phyloP scores from a whole-genome alignment of 257 asterid species.

The Nicotiana obtusifolia region DNA sequence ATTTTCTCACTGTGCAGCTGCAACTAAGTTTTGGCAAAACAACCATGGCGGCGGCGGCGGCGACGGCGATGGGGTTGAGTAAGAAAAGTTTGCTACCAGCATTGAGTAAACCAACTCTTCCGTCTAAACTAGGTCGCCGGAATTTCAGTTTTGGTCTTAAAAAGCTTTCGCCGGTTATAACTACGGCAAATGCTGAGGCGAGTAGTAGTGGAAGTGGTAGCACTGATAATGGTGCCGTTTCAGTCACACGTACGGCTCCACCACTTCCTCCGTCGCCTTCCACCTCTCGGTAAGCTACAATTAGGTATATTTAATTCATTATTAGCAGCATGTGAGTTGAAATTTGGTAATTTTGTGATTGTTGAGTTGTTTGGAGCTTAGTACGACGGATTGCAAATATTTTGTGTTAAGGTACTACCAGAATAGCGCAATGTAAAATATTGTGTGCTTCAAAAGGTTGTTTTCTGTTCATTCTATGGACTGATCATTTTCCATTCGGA shows the following conservation, averaged over 20 bases:
- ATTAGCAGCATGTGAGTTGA: not conserved
- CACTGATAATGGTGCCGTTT: constrained; percentile 31
- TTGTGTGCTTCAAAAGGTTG: not conserved
- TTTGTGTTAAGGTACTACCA: not conserved
- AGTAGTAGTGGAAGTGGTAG: constrained; percentile 22
- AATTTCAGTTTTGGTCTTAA: not conserved
- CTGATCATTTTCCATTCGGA: not conserved
- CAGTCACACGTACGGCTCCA: constrained; percentile 22
- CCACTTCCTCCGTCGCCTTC: constrained; percentile 24
- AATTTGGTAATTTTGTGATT: not conserved
- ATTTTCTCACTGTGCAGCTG: not conserved
- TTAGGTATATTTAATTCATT: not conserved
- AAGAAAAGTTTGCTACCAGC: constrained; percentile 24
- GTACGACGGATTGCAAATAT: not conserved
- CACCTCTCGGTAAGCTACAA: constrained; percentile 18
- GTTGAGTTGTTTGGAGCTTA: not conserved
- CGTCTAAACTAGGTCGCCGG: constrained; percentile 20
- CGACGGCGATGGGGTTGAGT: constrained; percentile 34
- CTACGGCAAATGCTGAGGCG: constrained; percentile 21
- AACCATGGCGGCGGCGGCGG: not conserved
- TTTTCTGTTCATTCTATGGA: not conserved
- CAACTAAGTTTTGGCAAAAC: not conserved
- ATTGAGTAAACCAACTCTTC: constrained; percentile 22
- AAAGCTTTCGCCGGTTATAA: constrained; percentile 11
- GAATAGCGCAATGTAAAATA: not conserved